Conservation (phyloP, 805 yeast genomes). For the Wickerhamiella lipophila region DNA sequence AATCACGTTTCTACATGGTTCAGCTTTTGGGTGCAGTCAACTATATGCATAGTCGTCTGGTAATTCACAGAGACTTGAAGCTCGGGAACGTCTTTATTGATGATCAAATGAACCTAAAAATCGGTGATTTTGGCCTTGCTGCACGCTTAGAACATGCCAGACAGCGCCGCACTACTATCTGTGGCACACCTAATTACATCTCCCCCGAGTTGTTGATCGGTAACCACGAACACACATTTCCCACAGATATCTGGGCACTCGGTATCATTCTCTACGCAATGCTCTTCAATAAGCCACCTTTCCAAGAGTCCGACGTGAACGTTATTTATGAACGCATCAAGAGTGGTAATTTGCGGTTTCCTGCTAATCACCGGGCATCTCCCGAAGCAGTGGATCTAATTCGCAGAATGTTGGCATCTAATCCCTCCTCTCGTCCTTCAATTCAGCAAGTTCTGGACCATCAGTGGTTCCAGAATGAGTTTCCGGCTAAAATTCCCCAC, state of each 20-base stretch:
- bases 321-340: slow-evolving; percentile 87
- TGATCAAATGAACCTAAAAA: slow-evolving; percentile 82
- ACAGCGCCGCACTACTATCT: slow-evolving; percentile 79
- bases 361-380: slow-evolving; percentile 45
- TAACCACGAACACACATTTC: slow-evolving; percentile 69
- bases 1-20: slow-evolving; percentile 76
- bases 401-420: slow-evolving; percentile 49
- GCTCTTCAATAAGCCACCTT: slow-evolving; percentile 90
- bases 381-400: slow-evolving; percentile 63
- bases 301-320: slow-evolving; percentile 90
- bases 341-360: slow-evolving; percentile 66
- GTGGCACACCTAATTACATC: slow-evolving; percentile 98
- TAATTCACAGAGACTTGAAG: slow-evolving; percentile 90
- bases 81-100: slow-evolving; percentile 93
- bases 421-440: slow-evolving; percentile 69
- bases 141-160: slow-evolving; percentile 63
- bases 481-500: slow-evolving; percentile 58
- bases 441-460: slow-evolving; percentile 65
- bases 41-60: slow-evolving; percentile 82
- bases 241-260: slow-evolving; percentile 95
- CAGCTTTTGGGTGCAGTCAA: slow-evolving; percentile 90
- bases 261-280: slow-evolving; percentile 95
- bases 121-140: slow-evolving; percentile 98
- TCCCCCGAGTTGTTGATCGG: slow-evolving; percentile 88
- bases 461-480: slow-evolving; percentile 75